Conservation (phyloP, 2,329 filamentous ascomycete species). For the Colletotrichum sp. region DNA sequence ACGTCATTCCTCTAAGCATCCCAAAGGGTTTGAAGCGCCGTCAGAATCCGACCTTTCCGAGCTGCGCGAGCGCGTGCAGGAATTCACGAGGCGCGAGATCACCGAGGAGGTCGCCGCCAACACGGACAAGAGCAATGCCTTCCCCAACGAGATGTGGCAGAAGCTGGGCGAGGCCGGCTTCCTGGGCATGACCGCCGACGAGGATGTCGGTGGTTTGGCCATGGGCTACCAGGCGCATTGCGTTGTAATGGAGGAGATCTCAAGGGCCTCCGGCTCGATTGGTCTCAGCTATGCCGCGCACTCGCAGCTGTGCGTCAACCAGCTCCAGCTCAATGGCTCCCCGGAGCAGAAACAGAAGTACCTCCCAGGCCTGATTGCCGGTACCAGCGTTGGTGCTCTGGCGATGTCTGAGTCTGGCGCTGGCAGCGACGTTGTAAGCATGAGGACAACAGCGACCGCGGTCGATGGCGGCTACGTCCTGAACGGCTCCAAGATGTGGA, state of each 20-base stretch:
- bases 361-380: conserved; percentile 81
- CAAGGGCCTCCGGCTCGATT: conserved; percentile 82
- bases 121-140: conserved; percentile 87
- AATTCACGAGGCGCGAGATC: conserved; percentile 89
- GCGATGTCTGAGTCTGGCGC: conserved; percentile 95
- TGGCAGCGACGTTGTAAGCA: conserved; percentile 92
- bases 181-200: conserved; percentile 90
- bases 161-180: conserved; percentile 93
- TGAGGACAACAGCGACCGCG: conserved; percentile 83
- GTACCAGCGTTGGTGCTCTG: conserved; percentile 82
- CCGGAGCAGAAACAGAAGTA: conserved; percentile 79
- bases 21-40: conserved; percentile 70
- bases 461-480: conserved; percentile 86
- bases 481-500: conserved; percentile 98
- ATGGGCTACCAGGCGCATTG: conserved; percentile 98
- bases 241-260: conserved; percentile 93
- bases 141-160: conserved; percentile 90
- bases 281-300: conserved; percentile 94
- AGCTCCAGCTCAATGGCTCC: conserved; percentile 88
- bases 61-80: conserved; percentile 82
- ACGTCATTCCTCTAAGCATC: conserved; percentile 63
- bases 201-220: conserved; percentile 85
- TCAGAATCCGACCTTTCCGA: conserved; percentile 77
- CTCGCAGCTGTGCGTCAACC: conserved; percentile 95
- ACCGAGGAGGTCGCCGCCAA: conserved; percentile 79